Evolutionary conservation across 2,329 filamentous ascomycete species (phyloP), one percentile per base, ranked within the genome.

Genomic region (Aureobasidium leucospermi): DNA sequence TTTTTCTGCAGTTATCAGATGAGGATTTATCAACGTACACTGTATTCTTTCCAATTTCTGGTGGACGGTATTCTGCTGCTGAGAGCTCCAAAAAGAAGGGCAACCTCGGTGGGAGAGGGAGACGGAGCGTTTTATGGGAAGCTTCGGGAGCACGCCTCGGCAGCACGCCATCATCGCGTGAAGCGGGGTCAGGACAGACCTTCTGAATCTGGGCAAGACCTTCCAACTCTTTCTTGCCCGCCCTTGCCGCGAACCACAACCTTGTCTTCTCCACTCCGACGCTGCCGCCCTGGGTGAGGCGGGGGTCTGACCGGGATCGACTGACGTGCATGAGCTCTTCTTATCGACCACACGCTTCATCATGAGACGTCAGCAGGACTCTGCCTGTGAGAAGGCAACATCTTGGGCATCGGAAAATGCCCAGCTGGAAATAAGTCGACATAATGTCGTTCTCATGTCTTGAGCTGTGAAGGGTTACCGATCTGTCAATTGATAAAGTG

Each of bases 41-140:
- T 52, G 13, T 28, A 1, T 2, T n/a, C 19, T 51, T n/a, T 29
- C 5, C 6, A 23, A 16, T 34, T 52, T 52, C 19, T 29, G 36
- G 15, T 52, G 36, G 23, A 10, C 36, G 13, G 13, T 38, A 19
- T 51, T 52, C 48, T 31, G 48, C 48, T 31, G 16, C 23, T 9
- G 36, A 28, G 36, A 52, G 48, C 13, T 52, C 23, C 48, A 52
- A 52, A 51, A 52, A 41, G 34, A 52, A 52, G 36, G 8, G 36
- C 36, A 41, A 31, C 13, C 19, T 36, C 16, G 47, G 48, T 52
- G 48, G 47, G 19, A 39, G 47, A 19, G 48, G 47, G 34, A 41
- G 48, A 31, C 48, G 36, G 36, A 52, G 48, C 36, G 48, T 52
- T 52, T 52, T 52, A 52, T 41, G 36, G 36, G 23, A 51, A 36